Evolutionary conservation across 2,329 filamentous ascomycete species (phyloP).

Genomic region (Lasiodiplodia citricola): DNA sequence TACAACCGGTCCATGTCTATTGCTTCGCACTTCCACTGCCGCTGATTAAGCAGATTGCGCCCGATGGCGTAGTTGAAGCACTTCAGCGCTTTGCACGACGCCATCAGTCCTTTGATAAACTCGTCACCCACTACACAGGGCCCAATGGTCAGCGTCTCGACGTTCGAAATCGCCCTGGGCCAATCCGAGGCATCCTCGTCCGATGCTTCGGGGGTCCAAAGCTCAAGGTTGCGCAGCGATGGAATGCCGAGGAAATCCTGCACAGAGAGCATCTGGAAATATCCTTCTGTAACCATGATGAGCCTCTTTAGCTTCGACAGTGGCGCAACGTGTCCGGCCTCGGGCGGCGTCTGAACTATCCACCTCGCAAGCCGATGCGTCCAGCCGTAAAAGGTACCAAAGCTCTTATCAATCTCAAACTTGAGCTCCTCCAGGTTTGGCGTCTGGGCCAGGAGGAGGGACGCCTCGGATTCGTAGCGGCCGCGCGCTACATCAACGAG

Average conservation of each 20-base stretch:
- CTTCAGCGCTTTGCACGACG: neutral
- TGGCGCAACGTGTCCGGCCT: neutral
- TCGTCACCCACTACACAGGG: constrained; percentile 6
- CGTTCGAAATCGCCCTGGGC: neutral
- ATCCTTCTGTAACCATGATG: constrained; percentile 8
- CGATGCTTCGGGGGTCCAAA: constrained; percentile 8
- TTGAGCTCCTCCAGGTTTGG: neutral
- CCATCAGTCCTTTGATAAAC: constrained; percentile 10
- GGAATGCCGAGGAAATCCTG: constrained; percentile 9
- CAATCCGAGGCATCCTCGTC: constrained; percentile 12
- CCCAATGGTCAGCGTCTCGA: neutral
- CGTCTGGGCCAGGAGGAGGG: neutral
- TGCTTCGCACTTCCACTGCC: constrained; percentile 8
- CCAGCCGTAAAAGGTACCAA: constrained; percentile 13
- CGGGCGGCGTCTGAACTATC: neutral
- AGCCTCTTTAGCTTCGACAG: neutral
- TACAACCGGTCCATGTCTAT: constrained; percentile 14
- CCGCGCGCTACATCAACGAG: constrained; percentile 1
- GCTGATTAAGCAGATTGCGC: constrained; percentile 1
- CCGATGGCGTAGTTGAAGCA: constrained; percentile 9
- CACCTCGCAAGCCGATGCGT: constrained; percentile 10
- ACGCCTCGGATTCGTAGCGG: constrained; percentile 4
- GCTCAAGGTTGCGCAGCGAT: constrained; percentile 4
- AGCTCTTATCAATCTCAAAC: constrained; percentile 10
- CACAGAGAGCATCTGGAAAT: constrained; percentile 9